A percentile compares a stretch with the other conserved stretches of the same genome.
Conservation (phyloP, 352 stramenopile genomes). For the Phytophthora europaea region DNA sequence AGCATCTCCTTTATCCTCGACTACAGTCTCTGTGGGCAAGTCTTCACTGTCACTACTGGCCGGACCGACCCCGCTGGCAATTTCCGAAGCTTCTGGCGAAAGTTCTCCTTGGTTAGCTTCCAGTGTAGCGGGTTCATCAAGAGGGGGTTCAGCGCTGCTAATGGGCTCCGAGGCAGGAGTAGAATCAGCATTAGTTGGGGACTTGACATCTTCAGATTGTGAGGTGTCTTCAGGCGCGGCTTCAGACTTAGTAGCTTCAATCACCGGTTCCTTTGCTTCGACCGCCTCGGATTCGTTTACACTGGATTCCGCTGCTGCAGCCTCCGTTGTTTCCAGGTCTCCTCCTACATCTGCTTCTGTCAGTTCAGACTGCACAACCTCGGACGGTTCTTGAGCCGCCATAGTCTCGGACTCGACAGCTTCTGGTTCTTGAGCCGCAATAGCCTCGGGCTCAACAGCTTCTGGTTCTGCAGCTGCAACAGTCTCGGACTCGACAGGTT, state of each 20-base stretch:
- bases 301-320: background rate
- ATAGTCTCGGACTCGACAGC: background rate
- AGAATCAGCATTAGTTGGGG: background rate
- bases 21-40: background rate
- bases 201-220: background rate
- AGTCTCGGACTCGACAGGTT: background rate
- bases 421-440: background rate
- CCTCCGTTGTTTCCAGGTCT: background rate
- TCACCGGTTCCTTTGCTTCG: background rate
- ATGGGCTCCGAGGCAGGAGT: background rate
- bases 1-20: background rate
- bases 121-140: background rate
- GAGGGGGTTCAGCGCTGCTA: background rate
- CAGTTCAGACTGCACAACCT: background rate
- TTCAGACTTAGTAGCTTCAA: background rate
- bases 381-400: background rate
- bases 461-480: background rate
- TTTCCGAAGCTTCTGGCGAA: background rate
- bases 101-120: conserved; percentile 8
- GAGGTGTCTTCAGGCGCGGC: background rate
- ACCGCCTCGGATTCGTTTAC: background rate
- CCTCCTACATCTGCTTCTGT: background rate
- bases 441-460: background rate
- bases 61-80: background rate
- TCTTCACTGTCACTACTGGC: conserved; percentile 5